Evolutionary conservation across 2,329 filamentous ascomycete genomes (phyloP), one percentile per base, ranked within the genome.

Genomic region (Endoconidiophora laricicola): DNA sequence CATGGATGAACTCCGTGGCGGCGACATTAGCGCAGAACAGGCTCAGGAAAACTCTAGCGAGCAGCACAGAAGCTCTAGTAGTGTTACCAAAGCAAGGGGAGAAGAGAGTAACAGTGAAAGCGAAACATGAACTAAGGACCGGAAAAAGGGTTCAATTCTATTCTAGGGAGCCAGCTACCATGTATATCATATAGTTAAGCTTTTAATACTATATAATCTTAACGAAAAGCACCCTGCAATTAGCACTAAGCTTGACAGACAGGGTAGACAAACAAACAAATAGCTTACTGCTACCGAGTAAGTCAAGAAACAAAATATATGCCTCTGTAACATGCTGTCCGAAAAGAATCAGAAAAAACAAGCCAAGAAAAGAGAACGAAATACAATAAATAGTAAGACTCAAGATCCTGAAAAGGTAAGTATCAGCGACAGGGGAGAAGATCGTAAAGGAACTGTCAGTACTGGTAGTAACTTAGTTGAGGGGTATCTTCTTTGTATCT

Each of bases 71-170:
- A 33, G 29, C 29, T 33, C 29, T 33, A 33, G n/a, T 44, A 23
- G 18, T 18, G 26, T 57, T 69, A 3, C 69, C 75, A 6, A 88
- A 94, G 84, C 26, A 20, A 71, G 70, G 1, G 74, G 87, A 24
- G 77, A 84, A 1, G 54, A 55, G 5, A 44, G 18, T 7, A 29
- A 38, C 10, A 41, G 38, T 14, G 39, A 24, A 2, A 24, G 2
- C 18, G 29, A 48, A 23, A 33, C 29, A 33, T 33, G 12, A 33
- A 18, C 16, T 18, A 18, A 7, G 9, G 12, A 33, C 29, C 29
- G 12, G 29, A 33, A 12, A 33, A 33, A 33, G 29, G 29, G 29
- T 9, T 33, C 29, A 33, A 33, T 33, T 10, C 9, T 33, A 33
- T 12, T 33, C 29, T 33, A 33, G 29, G 29, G 16, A 18, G 29